Evolutionary conservation across 148 eudicot genomes (phyloP).

Genomic region (Vaccinium myrtillus): DNA sequence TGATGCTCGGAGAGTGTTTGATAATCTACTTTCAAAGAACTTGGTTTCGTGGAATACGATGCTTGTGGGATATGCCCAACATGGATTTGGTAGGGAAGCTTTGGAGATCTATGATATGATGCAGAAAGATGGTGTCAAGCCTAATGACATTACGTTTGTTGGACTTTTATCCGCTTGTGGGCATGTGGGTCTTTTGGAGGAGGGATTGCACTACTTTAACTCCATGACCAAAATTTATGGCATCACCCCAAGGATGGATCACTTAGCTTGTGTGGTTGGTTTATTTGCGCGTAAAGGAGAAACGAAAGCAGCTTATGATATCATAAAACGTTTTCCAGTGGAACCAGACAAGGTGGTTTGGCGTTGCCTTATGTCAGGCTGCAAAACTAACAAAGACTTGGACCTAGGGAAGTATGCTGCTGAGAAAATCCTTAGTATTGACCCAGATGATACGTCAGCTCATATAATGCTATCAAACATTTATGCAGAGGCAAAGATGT

Average conservation of each 20-base stretch:
- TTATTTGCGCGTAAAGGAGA: slow-evolving; percentile 36
- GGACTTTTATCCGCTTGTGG: slow-evolving; percentile 46
- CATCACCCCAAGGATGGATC: slow-evolving; percentile 40
- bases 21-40: slow-evolving; percentile 34
- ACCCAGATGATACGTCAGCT: slow-evolving; percentile 45
- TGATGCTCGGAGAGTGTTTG: slow-evolving; percentile 34
- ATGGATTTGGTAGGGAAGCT: slow-evolving; percentile 45
- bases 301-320: slow-evolving; percentile 34
- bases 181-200: slow-evolving; percentile 38
- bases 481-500: slow-evolving; percentile 39
- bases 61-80: slow-evolving; percentile 45
- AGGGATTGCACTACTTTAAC: slow-evolving; percentile 32
- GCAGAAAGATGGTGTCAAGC: slow-evolving; percentile 29
- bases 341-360: slow-evolving; percentile 44
- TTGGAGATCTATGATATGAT: slow-evolving; percentile 35
- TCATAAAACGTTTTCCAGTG: slow-evolving; percentile 24
- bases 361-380: slow-evolving; percentile 47
- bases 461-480: slow-evolving; percentile 44
- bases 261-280: slow-evolving; percentile 41
- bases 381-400: slow-evolving; percentile 34
- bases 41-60: slow-evolving; percentile 47
- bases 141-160: slow-evolving; percentile 37
- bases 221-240: slow-evolving; percentile 33
- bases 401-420: slow-evolving; percentile 37
- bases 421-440: slow-evolving; percentile 37